These are phyloP conservation scores for Penicillium fimorum DNA, from an alignment of 495 filamentous ascomycete genomes.

Conservation along the genomic window DNA sequence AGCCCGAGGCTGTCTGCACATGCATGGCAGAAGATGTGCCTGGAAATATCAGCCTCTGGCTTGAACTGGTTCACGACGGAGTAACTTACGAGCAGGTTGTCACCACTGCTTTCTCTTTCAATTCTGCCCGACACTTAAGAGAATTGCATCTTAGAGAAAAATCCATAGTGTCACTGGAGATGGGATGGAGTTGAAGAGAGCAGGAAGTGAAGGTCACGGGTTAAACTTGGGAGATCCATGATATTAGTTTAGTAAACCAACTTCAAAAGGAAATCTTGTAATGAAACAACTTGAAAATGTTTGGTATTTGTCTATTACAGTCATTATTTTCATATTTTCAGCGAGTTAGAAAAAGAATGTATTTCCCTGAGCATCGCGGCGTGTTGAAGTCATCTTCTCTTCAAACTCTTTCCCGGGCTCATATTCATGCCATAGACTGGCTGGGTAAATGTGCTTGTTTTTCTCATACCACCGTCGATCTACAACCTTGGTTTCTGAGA, in stretches of 20 bases:
- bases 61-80: constrained; percentile 10
- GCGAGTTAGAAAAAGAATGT: constrained; percentile 79
- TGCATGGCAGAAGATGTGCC: constrained; percentile 81
- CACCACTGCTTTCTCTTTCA: constrained; percentile 77
- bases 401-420: constrained; percentile 85
- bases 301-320: constrained; percentile 18
- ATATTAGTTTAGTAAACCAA: background rate
- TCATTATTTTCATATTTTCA: constrained; percentile 15
- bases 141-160: constrained; percentile 76
- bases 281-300: background rate
- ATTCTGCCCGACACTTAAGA: constrained; percentile 70
- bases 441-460: constrained; percentile 97
- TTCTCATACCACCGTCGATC: constrained; percentile 94
- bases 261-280: background rate
- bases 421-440: constrained; percentile 93
- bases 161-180: constrained; percentile 54
- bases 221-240: background rate
- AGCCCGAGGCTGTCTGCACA: constrained; percentile 73
- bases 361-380: constrained; percentile 84
- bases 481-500: constrained; percentile 87
- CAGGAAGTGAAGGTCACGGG: constrained; percentile 15
- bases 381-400: constrained; percentile 59
- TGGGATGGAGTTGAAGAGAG: constrained; percentile 5
- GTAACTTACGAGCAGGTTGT: constrained; percentile 77
- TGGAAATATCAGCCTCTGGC: constrained; percentile 33